A percentile compares a stretch with the other conserved stretches of the same genome.
phyloP scores from a whole-genome alignment of 2,329 filamentous ascomycete genomes.

The Blastomyces gilchristii region DNA sequence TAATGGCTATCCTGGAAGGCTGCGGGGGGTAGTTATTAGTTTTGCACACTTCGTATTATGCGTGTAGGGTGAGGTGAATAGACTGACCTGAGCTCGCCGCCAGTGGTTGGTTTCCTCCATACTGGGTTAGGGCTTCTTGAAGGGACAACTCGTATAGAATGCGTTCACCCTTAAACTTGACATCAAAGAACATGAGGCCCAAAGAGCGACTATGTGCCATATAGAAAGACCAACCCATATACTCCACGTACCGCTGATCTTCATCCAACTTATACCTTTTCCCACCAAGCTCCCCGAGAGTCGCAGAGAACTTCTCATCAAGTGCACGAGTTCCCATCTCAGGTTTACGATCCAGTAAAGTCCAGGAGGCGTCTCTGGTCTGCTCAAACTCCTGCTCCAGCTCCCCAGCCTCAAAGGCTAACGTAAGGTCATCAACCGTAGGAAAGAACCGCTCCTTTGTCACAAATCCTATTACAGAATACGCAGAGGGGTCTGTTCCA shows the following conservation, averaged over 20 bases:
- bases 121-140: conserved; percentile 46
- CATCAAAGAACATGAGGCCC: conserved; percentile 41
- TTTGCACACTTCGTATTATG: background rate
- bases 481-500: conserved; percentile 36
- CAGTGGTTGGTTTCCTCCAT: conserved; percentile 28
- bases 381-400: conserved; percentile 28
- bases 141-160: conserved; percentile 45
- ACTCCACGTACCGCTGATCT: conserved; percentile 41
- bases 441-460: conserved; percentile 34
- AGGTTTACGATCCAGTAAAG: conserved; percentile 12
- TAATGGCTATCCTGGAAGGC: conserved; percentile 27
- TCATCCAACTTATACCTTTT: conserved; percentile 35
- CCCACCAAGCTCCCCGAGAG: conserved; percentile 31
- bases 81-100: conserved; percentile 16
- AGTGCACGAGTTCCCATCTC: conserved; percentile 7
- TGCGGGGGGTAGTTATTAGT: background rate
- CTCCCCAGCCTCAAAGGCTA: conserved; percentile 32
- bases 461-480: conserved; percentile 36
- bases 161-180: conserved; percentile 42
- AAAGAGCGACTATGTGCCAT: conserved; percentile 37
- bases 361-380: conserved; percentile 20
- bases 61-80: background rate
- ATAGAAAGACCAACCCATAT: conserved; percentile 47
- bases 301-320: conserved; percentile 20
- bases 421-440: conserved; percentile 26